Evolutionary conservation across 2,329 filamentous ascomycete genomes (phyloP), one percentile per base, ranked within the genome.

Genomic region (Microdochium paspali): DNA sequence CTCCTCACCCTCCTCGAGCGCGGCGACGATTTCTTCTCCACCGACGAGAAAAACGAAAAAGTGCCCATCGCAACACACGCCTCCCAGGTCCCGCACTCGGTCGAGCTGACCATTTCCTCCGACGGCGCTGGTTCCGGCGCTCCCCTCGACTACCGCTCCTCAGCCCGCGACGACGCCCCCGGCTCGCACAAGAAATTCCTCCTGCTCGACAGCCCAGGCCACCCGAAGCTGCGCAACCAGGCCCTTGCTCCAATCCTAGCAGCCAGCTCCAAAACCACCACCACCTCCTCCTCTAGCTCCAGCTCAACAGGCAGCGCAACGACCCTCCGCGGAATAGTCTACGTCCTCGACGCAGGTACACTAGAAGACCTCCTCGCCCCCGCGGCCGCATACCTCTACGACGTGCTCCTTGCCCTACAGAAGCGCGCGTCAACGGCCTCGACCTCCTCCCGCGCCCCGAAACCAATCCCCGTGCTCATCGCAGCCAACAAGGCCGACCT

Each of bases 401-500:
- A 97, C 51, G 70, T 94, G 1, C 77, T 98, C n/a, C 74, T 97
- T 3, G 64, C 78, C 3, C 72, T 98, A 49, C 93, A 97, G 70
- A 86, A 84, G 66, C 77, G 84, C 44, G 77, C 81, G 44, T 76
- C 79, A 25, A 66, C 67, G 50, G 64, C 68, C 32, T 81, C 76
- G 52, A 74, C 74, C 1, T 40, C 35, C 13, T 71, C 74, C 43
- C 83, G 80, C 56, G 72, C 71, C 1, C 75, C 79, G 0, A 67
- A 72, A 21, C 73, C 78, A 21, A 74, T 93, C 9, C 82, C 87
- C 0, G 76, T 98, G 7, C 74, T 98, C 30, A 72, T 98, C 28
- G 90, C 90, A 2, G 90, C 90, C 47, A 98, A 97, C 68, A 98
- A 98, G 74, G 78, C 90, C 61, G 93, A 98, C 64, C 74, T 98